Evolutionary conservation across 257 asterid genomes (phyloP).

Genomic region (Solanum lycopersicoides): DNA sequence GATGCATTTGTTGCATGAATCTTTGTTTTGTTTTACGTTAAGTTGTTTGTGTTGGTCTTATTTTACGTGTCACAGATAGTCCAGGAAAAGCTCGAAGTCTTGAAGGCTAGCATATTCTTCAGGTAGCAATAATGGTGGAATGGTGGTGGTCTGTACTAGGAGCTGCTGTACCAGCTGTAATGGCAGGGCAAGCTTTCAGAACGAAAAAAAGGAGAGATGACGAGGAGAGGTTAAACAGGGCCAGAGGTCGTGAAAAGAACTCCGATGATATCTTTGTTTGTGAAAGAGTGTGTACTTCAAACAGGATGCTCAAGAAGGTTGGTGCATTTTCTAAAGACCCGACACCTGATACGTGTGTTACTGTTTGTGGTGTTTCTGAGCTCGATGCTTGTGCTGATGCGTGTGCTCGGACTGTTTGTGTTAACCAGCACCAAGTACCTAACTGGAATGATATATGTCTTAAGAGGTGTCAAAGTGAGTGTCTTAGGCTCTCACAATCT

Average conservation of each 20-base stretch:
- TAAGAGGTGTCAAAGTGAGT: constrained; percentile 84
- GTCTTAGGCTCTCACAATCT: constrained; percentile 69
- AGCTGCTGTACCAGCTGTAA: constrained; percentile 75
- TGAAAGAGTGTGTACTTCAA: constrained; percentile 92
- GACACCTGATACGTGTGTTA: constrained; percentile 79
- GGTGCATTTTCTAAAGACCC: constrained; percentile 97
- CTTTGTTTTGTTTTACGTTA: background rate
- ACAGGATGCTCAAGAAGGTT: constrained; percentile 91
- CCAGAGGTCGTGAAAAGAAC: constrained; percentile 79
- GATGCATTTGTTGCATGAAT: background rate
- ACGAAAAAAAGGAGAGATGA: constrained; percentile 60
- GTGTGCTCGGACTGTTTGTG: constrained; percentile 88
- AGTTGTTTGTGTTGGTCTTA: background rate
- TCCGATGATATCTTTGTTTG: constrained; percentile 81
- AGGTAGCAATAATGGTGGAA: constrained; percentile 57
- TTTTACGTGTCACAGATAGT: background rate
- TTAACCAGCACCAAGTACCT: constrained; percentile 93
- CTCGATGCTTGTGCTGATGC: constrained; percentile 97
- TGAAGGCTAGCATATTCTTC: background rate
- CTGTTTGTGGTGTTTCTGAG: constrained; percentile 95
- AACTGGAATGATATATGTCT: constrained; percentile 95
- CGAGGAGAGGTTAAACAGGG: constrained; percentile 67
- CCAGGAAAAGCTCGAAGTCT: background rate
- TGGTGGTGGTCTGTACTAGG: constrained; percentile 88
- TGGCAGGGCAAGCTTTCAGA: constrained; percentile 80